A percentile compares a stretch with the other conserved stretches of the same genome.
These are phyloP conservation scores for Epichloe elymi DNA, from an alignment of 2,329 filamentous ascomycete genomes.

Conservation along the genomic window DNA sequence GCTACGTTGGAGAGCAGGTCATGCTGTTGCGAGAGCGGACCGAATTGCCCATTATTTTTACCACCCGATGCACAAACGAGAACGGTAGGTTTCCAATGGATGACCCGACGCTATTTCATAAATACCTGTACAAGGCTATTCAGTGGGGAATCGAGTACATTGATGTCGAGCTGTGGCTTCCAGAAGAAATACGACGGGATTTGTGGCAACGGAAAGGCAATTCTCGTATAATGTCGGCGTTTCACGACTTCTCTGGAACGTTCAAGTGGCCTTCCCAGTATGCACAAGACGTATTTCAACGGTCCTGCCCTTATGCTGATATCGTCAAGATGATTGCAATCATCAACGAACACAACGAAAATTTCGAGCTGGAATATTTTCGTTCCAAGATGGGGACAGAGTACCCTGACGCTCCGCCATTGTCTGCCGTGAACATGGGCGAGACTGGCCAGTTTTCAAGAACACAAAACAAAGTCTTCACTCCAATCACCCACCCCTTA, in stretches of 20 bases:
- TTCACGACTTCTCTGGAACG: constrained; percentile 74
- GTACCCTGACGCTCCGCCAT: constrained; percentile 54
- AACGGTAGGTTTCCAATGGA: constrained; percentile 81
- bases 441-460: constrained; percentile 75
- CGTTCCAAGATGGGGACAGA: constrained; percentile 60
- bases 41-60: constrained; percentile 83
- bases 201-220: constrained; percentile 60
- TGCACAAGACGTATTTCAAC: constrained; percentile 58
- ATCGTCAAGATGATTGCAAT: constrained; percentile 87
- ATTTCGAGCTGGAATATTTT: constrained; percentile 85
- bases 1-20: constrained; percentile 76
- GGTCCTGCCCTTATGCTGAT: constrained; percentile 63
- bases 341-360: constrained; percentile 69
- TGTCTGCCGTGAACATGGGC: constrained; percentile 81
- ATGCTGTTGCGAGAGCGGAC: constrained; percentile 74
- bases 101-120: constrained; percentile 59
- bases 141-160: constrained; percentile 87
- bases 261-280: constrained; percentile 72
- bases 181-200: constrained; percentile 56
- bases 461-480: constrained; percentile 74
- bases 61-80: constrained; percentile 67
- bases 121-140: constrained; percentile 70
- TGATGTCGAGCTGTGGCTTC: constrained; percentile 79
- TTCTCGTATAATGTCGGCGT: constrained; percentile 82
- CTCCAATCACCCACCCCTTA: constrained; percentile 74